Conservation (phyloP, 2,329 filamentous ascomycete species). For the Exophiala sp. region DNA sequence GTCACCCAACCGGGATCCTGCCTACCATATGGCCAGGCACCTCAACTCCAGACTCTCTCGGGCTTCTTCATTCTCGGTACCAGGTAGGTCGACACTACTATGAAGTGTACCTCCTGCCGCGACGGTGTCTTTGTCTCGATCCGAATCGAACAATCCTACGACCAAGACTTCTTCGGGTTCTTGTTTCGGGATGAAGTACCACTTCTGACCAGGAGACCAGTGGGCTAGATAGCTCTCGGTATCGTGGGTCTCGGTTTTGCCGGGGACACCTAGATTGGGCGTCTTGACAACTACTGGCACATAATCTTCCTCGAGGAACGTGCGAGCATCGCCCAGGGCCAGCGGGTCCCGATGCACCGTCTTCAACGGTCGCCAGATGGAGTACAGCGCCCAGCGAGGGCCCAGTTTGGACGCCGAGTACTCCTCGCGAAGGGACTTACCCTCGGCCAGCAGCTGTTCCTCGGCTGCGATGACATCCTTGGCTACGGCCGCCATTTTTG, state of each 20-base stretch:
- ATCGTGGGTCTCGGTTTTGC: constrained; percentile 14
- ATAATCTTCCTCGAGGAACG: constrained; percentile 22
- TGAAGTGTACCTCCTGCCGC: constrained; percentile 22
- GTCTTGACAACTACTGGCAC: constrained; percentile 21
- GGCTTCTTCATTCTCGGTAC: constrained; percentile 18
- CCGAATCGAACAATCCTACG: constrained; percentile 21
- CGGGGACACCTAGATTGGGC: constrained; percentile 19
- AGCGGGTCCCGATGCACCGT: constrained; percentile 24
- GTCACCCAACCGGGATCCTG: neutral
- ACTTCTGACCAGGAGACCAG: constrained; percentile 23
- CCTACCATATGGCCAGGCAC: constrained; percentile 22
- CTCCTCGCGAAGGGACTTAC: constrained; percentile 18
- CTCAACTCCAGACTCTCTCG: constrained; percentile 24
- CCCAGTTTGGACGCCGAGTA: constrained; percentile 17
- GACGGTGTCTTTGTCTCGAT: constrained; percentile 23
- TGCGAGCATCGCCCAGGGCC: constrained; percentile 23
- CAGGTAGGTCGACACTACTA: constrained; percentile 22
- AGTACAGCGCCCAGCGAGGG: constrained; percentile 27
- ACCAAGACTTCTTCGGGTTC: constrained; percentile 23
- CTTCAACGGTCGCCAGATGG: constrained; percentile 27
- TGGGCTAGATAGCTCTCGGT: constrained; percentile 21
- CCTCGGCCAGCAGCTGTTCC: constrained; percentile 33
- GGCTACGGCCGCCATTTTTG: constrained; percentile 20
- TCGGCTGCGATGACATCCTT: constrained; percentile 29
- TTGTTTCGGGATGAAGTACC: constrained; percentile 23